Percentiles rank a stretch among this genome's conserved stretches.
Conservation (phyloP, 163 green algal genomes). For the Scenedesmus sp. region DNA sequence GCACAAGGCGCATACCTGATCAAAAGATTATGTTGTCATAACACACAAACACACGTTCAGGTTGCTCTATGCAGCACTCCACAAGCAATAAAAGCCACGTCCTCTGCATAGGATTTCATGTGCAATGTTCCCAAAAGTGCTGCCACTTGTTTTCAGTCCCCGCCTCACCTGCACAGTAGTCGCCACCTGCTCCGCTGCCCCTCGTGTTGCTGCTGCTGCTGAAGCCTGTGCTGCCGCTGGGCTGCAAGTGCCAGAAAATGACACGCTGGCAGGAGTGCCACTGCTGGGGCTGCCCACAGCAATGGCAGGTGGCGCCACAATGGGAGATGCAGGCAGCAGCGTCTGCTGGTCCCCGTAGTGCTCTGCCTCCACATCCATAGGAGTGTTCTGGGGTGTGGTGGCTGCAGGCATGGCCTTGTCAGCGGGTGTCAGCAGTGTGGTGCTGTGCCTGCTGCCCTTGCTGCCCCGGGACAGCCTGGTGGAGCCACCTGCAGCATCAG, state of each 20-base stretch:
- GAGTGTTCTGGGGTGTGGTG: conserved; percentile 37
- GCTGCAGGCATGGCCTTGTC: conserved; percentile 25
- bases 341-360: background rate
- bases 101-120: too few species aligned
- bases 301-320: background rate
- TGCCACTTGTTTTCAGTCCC: background rate
- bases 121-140: background rate
- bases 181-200: background rate
- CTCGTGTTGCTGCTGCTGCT: background rate
- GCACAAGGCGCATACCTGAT: background rate
- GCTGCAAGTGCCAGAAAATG: background rate
- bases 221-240: background rate
- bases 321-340: background rate
- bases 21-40: background rate
- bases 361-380: conserved; percentile 21
- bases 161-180: background rate
- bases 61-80: too few species aligned
- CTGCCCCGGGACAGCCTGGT: background rate
- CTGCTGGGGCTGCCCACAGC: background rate
- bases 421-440: background rate
- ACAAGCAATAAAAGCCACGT: too few species aligned
- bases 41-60: background rate
- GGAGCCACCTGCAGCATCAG: conserved; percentile 30
- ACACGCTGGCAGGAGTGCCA: conserved; percentile 21
- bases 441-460: background rate